A percentile compares a stretch with the other conserved stretches of the same genome.
Conservation (phyloP, 208 protist species). For the Crithidia brevicula region DNA sequence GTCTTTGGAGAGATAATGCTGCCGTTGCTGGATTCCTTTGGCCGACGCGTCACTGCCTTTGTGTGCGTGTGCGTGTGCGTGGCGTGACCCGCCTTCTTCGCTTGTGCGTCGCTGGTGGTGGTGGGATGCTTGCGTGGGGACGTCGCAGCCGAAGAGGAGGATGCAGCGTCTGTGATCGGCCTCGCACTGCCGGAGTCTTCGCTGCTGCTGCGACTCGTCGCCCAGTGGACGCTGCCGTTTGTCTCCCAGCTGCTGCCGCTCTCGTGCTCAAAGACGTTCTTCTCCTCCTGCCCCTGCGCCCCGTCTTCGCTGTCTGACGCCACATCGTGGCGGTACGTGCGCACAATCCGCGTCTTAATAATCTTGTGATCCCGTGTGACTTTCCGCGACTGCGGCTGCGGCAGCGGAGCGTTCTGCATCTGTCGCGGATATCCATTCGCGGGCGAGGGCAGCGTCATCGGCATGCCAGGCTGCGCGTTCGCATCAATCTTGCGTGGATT, state of each 20-base stretch:
- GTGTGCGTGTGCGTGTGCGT: neutral
- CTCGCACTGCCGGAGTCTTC: neutral
- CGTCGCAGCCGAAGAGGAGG: neutral
- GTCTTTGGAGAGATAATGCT: neutral
- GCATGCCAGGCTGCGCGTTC: conserved; percentile 14
- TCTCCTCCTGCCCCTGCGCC: neutral
- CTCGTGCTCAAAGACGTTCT: conserved; percentile 3
- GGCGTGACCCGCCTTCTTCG: neutral
- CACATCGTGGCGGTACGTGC: conserved; percentile 47
- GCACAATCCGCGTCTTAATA: conserved; percentile 23
- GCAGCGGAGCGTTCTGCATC: conserved; percentile 8
- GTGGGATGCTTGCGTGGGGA: neutral
- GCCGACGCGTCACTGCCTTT: neutral
- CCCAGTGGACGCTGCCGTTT: conserved; percentile 15
- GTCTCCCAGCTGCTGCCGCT: conserved; percentile 22
- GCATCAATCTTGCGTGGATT: conserved; percentile 7
- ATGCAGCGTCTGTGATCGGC: neutral
- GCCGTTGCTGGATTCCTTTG: neutral
- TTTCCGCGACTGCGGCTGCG: conserved; percentile 8
- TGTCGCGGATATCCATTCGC: conserved; percentile 5
- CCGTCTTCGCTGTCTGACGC: conserved; percentile 1
- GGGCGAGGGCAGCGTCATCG: conserved; percentile 6
- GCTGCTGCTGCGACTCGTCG: conserved; percentile 2
- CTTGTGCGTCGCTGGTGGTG: neutral
- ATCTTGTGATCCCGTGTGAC: conserved; percentile 23